These are phyloP conservation scores for Aeschynomene evenia DNA, from an alignment of 306 rosid species.

Conservation along the genomic window DNA sequence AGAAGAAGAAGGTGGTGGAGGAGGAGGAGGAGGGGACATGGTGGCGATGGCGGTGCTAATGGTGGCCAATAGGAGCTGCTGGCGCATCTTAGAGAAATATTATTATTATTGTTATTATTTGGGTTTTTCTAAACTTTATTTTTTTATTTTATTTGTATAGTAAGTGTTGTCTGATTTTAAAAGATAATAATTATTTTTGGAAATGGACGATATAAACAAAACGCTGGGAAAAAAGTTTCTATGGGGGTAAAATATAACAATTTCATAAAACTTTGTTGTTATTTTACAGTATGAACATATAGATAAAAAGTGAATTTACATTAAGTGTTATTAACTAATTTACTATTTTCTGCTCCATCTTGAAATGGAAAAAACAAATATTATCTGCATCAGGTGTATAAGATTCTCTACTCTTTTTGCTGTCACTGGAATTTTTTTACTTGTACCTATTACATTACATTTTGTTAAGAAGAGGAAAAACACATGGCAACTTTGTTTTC, in stretches of 20 bases:
- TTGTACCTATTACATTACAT: background rate
- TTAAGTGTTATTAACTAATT: background rate
- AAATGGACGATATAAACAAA: background rate
- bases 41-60: slow-evolving; percentile 32
- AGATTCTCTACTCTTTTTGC: background rate
- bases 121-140: background rate
- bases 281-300: background rate
- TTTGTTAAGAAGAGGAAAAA: no score
- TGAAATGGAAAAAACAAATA: background rate
- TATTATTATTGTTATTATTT: background rate
- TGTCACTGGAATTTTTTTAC: background rate
- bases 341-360: background rate
- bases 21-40: slow-evolving; percentile 37
- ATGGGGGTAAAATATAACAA: no score
- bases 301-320: background rate
- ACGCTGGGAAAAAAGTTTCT: background rate
- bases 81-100: slow-evolving; percentile 22
- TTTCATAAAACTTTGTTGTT: background rate
- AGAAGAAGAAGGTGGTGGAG: slow-evolving; percentile 30
- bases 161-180: background rate
- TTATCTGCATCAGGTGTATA: background rate
- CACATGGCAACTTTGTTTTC: no score
- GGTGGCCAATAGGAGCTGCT: slow-evolving; percentile 11
- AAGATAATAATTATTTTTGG: background rate
- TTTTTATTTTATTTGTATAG: background rate